These are phyloP conservation scores for Penstemon davidsonii DNA, from an alignment of 257 asterid species.

Conservation along the genomic window DNA sequence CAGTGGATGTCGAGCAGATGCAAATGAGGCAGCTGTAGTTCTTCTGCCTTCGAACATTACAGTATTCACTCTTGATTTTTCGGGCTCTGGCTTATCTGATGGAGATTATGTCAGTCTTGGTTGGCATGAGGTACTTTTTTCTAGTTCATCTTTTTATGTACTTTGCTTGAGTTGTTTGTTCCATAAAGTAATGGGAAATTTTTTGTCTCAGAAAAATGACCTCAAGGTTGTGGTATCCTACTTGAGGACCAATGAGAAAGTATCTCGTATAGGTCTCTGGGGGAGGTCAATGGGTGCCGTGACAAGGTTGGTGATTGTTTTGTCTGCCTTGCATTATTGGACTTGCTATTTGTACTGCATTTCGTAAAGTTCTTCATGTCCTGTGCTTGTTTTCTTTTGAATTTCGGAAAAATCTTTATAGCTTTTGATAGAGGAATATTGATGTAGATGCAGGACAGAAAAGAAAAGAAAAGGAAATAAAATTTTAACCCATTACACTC, in stretches of 20 bases:
- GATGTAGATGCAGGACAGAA: neutral
- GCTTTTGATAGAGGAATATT: constrained; percentile 9
- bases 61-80: constrained; percentile 88
- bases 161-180: constrained; percentile 4
- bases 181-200: constrained; percentile 4
- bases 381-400: neutral
- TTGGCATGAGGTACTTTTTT: constrained; percentile 83
- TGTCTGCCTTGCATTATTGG: constrained; percentile 4
- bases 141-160: constrained; percentile 22
- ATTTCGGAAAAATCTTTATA: neutral
- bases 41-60: constrained; percentile 94
- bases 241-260: constrained; percentile 66
- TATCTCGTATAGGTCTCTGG: constrained; percentile 95
- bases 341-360: constrained; percentile 13
- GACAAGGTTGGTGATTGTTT: constrained; percentile 60
- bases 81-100: constrained; percentile 94
- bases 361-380: constrained; percentile 2
- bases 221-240: constrained; percentile 85
- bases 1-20: constrained; percentile 99
- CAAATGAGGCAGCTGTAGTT: constrained; percentile 93
- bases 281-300: constrained; percentile 99
- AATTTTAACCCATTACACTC: no score
- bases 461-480: neutral
- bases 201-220: constrained; percentile 72
- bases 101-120: constrained; percentile 96